Base-by-base conservation (phyloP, 176 grass and related monocot genomes). In the Carex myosuroides region DNA sequence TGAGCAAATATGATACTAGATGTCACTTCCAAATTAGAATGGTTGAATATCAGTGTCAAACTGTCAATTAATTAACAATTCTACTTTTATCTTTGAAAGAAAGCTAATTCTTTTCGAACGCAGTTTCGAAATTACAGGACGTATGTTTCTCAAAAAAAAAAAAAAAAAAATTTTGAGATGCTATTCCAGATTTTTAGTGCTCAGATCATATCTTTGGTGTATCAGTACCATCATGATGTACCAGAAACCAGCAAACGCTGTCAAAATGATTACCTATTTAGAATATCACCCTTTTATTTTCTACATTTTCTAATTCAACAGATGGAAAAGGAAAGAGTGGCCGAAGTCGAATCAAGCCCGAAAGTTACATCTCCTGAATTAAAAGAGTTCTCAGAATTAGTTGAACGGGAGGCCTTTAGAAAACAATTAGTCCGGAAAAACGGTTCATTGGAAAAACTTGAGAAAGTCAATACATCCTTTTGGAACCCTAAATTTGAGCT, bases 401-500 rank as follows among this genome's bases (percentile, higher is more conserved):
- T 87, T 53, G 86, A 87, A 24, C 64, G 86, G 46, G 86, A 87
- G 35, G 67, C 66, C 14, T 50, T 37, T 6, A 26, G 86, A 20
- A 44, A 75, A 63, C 17, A 66, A 64, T 55, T 87, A 37, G 3
- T 77, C 13, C 13, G 57, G 42, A 77, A 83, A n/a, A 75, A 35
- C 11, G 20, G 32, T 20, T 84, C 86, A 57, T 50, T 35, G 32
- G 78, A 78, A 46, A 29, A 78, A 75, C 79, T 70, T 37, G 60
- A 68, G 60, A 83, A 62, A 52, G 53, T 53, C 62, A 56, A 3
- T 6, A 10, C 42, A 1, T 22, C 37, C 13, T 13, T 70, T n/a
- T 87, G 86, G 86, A 18, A 79, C 55, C 75, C 75, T 21, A 86
- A 79, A 78, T 87, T 87, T 83, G 56, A 76, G 57, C 59, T 68